phyloP scores from a whole-genome alignment of 345 rosid species.

The Salix purpurea region DNA sequence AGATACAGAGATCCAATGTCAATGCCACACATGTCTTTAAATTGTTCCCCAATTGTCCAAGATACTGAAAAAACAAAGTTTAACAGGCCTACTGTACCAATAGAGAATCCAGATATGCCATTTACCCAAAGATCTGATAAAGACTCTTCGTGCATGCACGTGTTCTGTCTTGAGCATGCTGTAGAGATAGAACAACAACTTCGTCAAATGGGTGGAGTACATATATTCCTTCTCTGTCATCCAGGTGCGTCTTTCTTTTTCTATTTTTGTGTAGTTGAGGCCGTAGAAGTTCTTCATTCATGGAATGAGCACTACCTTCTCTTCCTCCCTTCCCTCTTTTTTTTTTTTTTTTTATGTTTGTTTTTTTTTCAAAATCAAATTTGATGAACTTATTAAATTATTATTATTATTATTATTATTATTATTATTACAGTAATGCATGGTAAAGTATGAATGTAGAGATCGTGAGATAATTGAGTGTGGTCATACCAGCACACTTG shows the following conservation, averaged over 20 bases:
- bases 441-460: neutral
- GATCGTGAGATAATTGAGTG: neutral
- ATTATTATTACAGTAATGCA: neutral
- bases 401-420: too few species aligned
- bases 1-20: conserved; percentile 17
- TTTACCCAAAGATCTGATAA: conserved; percentile 52
- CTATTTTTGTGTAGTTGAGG: neutral
- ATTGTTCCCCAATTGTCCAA: conserved; percentile 25
- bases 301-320: neutral
- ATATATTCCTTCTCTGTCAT: conserved; percentile 78
- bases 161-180: conserved; percentile 98
- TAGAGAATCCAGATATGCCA: conserved; percentile 27
- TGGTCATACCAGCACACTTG: neutral
- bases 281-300: neutral
- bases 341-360: neutral
- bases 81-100: conserved; percentile 22
- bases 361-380: neutral
- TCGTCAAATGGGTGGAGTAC: conserved; percentile 69
- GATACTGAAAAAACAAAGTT: conserved; percentile 32
- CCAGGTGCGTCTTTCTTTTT: conserved; percentile 55
- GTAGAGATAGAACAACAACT: conserved; percentile 83
- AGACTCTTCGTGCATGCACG: conserved; percentile 76
- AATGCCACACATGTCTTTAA: conserved; percentile 25
- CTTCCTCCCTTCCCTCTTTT: neutral
- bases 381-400: neutral